Percentiles rank a stretch among this genome's conserved stretches.
Evolutionary conservation across 2,329 filamentous ascomycete genomes (phyloP).

Genomic region (Verticillium klebahnii): DNA sequence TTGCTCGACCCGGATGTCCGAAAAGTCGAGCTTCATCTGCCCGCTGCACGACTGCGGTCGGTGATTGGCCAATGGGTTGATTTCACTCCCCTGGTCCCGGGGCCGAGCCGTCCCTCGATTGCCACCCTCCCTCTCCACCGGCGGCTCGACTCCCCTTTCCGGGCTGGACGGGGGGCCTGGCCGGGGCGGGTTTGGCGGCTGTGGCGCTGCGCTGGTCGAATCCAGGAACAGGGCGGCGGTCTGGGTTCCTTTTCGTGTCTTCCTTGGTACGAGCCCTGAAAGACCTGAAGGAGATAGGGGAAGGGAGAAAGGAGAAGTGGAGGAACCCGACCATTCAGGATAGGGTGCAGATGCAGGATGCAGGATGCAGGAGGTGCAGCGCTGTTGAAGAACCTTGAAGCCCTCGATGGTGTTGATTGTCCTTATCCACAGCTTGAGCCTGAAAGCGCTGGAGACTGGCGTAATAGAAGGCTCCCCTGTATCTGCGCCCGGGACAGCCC

Average conservation of each 20-base stretch:
- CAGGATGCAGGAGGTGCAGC: neutral
- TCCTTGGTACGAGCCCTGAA: neutral
- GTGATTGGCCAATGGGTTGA: neutral
- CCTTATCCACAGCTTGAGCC: no score
- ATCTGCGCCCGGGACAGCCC: neutral
- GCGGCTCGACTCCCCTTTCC: neutral
- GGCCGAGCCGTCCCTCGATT: neutral
- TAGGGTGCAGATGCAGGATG: neutral
- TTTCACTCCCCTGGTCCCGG: neutral
- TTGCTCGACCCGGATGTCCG: neutral
- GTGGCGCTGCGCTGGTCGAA: neutral
- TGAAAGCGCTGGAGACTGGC: no score
- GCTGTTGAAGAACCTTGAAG: neutral
- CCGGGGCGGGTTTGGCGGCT: neutral
- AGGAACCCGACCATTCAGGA: neutral
- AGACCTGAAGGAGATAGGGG: neutral
- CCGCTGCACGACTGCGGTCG: neutral
- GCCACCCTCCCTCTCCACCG: neutral
- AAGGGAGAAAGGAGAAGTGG: neutral
- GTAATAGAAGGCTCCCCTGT: neutral
- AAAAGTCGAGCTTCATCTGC: neutral
- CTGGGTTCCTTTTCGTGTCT: neutral
- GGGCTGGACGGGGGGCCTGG: neutral
- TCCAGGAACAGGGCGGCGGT: neutral
- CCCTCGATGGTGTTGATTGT: neutral